phyloP scores from a whole-genome alignment of 768 basidiomycete species.

The Pseudohyphozyma bogoriensis region DNA sequence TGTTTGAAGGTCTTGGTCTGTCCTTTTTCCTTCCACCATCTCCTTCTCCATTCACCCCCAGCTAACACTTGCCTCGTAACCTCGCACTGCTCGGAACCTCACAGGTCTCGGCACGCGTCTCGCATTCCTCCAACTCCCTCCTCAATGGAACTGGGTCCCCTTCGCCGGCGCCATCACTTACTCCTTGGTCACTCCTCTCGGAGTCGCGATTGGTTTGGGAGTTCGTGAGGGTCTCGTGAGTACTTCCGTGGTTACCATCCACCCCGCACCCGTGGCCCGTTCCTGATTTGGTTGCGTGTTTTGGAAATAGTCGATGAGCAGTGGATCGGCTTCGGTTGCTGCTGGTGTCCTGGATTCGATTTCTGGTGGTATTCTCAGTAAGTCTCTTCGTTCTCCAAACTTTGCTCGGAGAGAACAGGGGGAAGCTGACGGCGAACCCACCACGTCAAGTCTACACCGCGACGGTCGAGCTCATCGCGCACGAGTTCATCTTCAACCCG shows the following conservation, averaged over 20 bases:
- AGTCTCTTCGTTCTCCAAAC: too few relatives aligned
- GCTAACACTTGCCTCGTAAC: too few relatives aligned
- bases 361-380: constrained; percentile 30
- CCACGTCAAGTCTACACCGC: constrained; percentile 33
- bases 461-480: constrained; percentile 25
- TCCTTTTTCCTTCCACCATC: neutral
- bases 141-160: constrained; percentile 2
- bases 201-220: constrained; percentile 12
- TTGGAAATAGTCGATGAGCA: constrained; percentile 20
- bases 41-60: constrained; percentile 6
- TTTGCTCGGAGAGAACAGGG: too few relatives aligned
- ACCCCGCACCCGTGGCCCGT: too few relatives aligned
- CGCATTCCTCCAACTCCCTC: constrained; percentile 31
- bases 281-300: neutral
- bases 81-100: too few relatives aligned
- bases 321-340: constrained; percentile 18
- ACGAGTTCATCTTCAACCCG: constrained; percentile 31
- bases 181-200: constrained; percentile 30
- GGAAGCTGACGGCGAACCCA: too few relatives aligned
- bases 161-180: constrained; percentile 18
- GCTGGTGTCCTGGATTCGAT: constrained; percentile 31
- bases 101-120: constrained; percentile 29
- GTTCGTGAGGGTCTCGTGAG: constrained; percentile 27
- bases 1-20: constrained; percentile 30
- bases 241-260: too few relatives aligned